Percentiles rank a stretch among this genome's conserved stretches.
Conservation (phyloP, 2,329 filamentous ascomycete species). For the Acrocalymma vagum region DNA sequence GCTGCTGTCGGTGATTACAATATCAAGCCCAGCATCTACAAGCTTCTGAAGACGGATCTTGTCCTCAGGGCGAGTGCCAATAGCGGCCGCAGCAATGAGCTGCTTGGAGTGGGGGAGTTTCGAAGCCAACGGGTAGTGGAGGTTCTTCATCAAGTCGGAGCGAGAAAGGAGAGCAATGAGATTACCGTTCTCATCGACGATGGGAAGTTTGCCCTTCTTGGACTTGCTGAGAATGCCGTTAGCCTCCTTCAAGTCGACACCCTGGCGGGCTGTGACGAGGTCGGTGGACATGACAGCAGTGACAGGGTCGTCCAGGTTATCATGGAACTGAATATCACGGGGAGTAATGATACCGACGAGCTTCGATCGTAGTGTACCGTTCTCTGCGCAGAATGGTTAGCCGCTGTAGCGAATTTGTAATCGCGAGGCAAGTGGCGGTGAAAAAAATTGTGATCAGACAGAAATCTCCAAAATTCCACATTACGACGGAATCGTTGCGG, state of each 20-base stretch:
- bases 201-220: constrained; percentile 98
- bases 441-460: constrained; percentile 57
- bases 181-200: constrained; percentile 84
- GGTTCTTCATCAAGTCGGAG: constrained; percentile 98
- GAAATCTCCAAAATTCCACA: constrained; percentile 75
- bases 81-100: constrained; percentile 92
- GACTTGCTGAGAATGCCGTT: constrained; percentile 93
- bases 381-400: constrained; percentile 67
- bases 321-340: constrained; percentile 97
- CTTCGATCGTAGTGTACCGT: constrained; percentile 92
- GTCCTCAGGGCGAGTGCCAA: constrained; percentile 94
- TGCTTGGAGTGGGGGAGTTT: constrained; percentile 98
- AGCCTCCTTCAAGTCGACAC: constrained; percentile 85
- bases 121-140: constrained; percentile 94
- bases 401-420: constrained; percentile 11
- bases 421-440: constrained; percentile 6
- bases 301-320: constrained; percentile 74
- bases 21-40: constrained; percentile 92
- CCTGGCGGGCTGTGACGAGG: constrained; percentile 84
- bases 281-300: constrained; percentile 95
- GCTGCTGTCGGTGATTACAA: constrained; percentile 94
- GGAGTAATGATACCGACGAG: constrained; percentile 97
- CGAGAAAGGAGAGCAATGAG: constrained; percentile 61
- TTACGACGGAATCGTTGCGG: constrained; percentile 88
- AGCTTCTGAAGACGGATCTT: constrained; percentile 86